Conservation (phyloP, 2,329 filamentous ascomycete species). For the Colletotrichum lini region DNA sequence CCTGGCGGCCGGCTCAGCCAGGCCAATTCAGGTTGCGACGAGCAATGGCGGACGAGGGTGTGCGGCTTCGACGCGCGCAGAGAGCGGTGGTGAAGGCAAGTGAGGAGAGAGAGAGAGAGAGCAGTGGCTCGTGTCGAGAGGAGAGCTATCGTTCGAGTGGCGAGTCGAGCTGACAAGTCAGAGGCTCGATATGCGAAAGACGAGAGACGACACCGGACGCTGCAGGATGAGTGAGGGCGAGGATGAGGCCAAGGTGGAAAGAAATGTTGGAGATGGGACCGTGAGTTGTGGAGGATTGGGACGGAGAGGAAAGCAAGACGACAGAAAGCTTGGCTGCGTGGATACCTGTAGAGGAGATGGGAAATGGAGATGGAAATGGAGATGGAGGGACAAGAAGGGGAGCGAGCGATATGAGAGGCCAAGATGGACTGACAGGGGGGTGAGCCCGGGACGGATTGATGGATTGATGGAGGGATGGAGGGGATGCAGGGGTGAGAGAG, state of each 20-base stretch:
- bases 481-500: not conserved
- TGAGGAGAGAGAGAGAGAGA: not conserved
- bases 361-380: not conserved
- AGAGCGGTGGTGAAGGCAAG: not conserved
- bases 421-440: too few species aligned
- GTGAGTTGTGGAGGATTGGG: not conserved
- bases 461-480: too few species aligned
- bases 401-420: too few species aligned
- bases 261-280: not conserved
- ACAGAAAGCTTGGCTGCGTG: slow-evolving; percentile 1
- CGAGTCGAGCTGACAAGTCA: not conserved
- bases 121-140: not conserved
- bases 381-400: not conserved
- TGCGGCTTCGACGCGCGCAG: not conserved
- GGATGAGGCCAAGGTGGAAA: not conserved
- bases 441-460: too few species aligned
- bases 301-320: not conserved
- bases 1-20: slow-evolving; percentile 41
- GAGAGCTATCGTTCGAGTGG: not conserved
- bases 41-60: not conserved
- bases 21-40: slow-evolving; percentile 25
- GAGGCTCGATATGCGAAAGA: not conserved
- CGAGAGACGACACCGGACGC: not conserved
- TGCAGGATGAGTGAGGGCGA: not conserved
- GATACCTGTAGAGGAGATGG: not conserved